Evolutionary conservation across 129 eudicot species (phyloP), one percentile per base, ranked within the genome.

Genomic region (Lactuca sativa): DNA sequence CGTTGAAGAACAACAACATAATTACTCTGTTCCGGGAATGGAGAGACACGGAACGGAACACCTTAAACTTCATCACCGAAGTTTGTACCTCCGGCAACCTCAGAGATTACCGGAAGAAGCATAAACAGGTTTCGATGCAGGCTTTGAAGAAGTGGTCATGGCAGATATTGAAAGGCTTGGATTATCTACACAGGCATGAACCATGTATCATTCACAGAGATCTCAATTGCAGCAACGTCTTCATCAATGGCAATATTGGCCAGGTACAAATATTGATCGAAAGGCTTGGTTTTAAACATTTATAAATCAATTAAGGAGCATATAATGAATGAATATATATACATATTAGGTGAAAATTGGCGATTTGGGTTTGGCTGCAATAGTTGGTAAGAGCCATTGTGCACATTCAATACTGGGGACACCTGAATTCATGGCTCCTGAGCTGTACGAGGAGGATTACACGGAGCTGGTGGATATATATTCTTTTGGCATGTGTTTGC

Each of bases 381-480:
- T 74, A 49, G 88, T 84, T 36, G 92, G 88, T 44, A 84, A 78
- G 72, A 81, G 73, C 64, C 96, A 89, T 69, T 76, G 64, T 2
- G 93, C 96, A 18, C 96, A 86, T 62, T 84, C 96, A 16, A 47
- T 86, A 51, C 86, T 89, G 2, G 96, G 96, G 25, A 89, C 96
- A 9, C 96, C 96, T 17, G 96, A 86, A 56, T 89, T 83, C 81
- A 88, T 88, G 91, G 95, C 95, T 41, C 88, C 91, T 7, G 91
- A 85, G 81, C 79, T 88, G 0, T 86, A 84, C 30, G 96, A 89
- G 6, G 93, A 89, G 79, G 77, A 84, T 31, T 89, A 89, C 61
- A 89, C 90, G 0, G 92, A 89, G 76, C 59, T 71, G 57, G 76
- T 89, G 0, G 96, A 89, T 71, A 89, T 89, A 47, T 89, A 89